phyloP scores from a whole-genome alignment of 345 rosid species.

The Orychophragmus violaceus region DNA sequence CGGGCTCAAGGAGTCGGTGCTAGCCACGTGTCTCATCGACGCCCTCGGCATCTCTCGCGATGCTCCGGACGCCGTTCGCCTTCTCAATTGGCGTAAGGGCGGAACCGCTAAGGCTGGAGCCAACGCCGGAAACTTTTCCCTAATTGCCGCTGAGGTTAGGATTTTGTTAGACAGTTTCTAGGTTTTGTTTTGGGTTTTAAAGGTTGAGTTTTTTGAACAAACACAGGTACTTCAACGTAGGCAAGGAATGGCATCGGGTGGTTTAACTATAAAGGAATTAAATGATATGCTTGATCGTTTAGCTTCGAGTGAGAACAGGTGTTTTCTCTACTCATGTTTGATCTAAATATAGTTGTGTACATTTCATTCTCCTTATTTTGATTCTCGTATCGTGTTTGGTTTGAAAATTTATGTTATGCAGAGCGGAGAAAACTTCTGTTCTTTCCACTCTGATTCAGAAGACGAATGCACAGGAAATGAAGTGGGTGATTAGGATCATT shows the following conservation, averaged over 20 bases:
- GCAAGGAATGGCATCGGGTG: constrained; percentile 81
- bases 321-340: not conserved
- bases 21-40: constrained; percentile 75
- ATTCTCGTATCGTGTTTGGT: too few relatives aligned
- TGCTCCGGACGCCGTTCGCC: constrained; percentile 76
- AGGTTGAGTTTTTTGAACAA: not conserved
- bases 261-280: constrained; percentile 60
- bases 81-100: constrained; percentile 93
- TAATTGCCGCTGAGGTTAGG: constrained; percentile 71
- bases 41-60: constrained; percentile 90
- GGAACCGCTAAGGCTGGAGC: constrained; percentile 57
- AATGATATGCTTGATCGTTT: constrained; percentile 76
- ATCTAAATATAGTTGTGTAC: not conserved
- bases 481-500: constrained; percentile 89
- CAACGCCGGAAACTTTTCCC: constrained; percentile 76
- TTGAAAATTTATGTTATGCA: constrained; percentile 17
- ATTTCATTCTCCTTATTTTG: not conserved
- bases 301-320: constrained; percentile 79
- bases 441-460: constrained; percentile 75
- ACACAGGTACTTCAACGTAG: constrained; percentile 68
- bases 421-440: constrained; percentile 61
- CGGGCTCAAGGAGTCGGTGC: constrained; percentile 91
- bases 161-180: not conserved
- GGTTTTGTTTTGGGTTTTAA: not conserved
- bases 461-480: constrained; percentile 97